Evolutionary conservation across 2,329 filamentous ascomycete species (phyloP), one percentile per base, ranked within the genome.

Genomic region (Pezizomycotina sp.): DNA sequence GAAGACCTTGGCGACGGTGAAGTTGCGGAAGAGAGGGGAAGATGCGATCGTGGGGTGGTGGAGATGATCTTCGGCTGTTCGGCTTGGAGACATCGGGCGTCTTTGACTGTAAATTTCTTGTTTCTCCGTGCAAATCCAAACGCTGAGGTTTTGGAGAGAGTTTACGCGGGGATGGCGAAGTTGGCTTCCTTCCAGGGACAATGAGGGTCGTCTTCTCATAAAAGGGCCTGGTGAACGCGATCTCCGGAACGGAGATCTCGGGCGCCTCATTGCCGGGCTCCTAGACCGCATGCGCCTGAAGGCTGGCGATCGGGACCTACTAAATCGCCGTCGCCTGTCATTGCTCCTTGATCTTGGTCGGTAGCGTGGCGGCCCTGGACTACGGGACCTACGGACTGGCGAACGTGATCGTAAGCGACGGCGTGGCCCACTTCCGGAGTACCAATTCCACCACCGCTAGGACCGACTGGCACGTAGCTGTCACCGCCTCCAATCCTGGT

Each of bases 171-270:
- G 42, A 31, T 14, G 24, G 34, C 21, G 42, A 41, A 5, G 40
- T 35, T 13, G 43, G 28, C 26, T 45, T 33, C 35, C 47, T 23
- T 31, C 41, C 31, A 19, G 38, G 21, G 34, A 43, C 22, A 32
- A 38, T 19, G 49, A 48, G 22, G 38, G 46, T 25, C 43, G 42
- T 20, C 43, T 44, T 15, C 49, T 44, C 13, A 48, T 43, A 29
- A 36, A 38, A 21, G 46, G 38, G 31, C 39, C 40, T 6, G 49
- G 49, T n/a, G 48, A 45, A 26, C 50, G 50, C 4, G 48, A 50
- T 23, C 38, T 38, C 10, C 47, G 47, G 4, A 47, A 49, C 20
- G 32, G 33, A 14, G 42, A 42, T 24, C 38, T 23, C 13, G 20
- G 46, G 15, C 31, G 38, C 34, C 38, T 38, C 26, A 27, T 28